Conservation (phyloP, 2,329 filamentous ascomycete species). For the Aspergillus quadricinctus region DNA sequence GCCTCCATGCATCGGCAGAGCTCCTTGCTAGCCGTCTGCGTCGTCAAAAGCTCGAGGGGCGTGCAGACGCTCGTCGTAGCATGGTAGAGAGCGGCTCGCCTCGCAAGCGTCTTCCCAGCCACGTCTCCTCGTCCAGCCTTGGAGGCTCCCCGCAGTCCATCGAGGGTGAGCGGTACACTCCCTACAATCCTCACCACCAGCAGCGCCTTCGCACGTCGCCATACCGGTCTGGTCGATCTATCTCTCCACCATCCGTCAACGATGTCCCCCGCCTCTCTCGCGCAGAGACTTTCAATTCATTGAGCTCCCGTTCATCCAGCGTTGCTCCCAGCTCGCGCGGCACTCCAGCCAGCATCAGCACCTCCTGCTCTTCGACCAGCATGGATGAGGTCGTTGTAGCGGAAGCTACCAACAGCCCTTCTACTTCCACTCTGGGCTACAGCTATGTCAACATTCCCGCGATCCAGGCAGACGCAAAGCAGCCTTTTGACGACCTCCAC, state of each 20-base stretch:
- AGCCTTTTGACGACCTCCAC: constrained; percentile 16
- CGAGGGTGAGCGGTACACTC: constrained; percentile 34
- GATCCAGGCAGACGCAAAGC: constrained; percentile 28
- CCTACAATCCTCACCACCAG: constrained; percentile 26
- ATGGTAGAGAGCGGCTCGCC: constrained; percentile 8
- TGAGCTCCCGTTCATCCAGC: constrained; percentile 43
- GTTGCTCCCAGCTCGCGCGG: constrained; percentile 40
- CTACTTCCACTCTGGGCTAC: constrained; percentile 25
- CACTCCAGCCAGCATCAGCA: constrained; percentile 41
- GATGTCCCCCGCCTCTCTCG: constrained; percentile 42
- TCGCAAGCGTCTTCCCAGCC: constrained; percentile 25
- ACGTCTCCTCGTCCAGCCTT: constrained; percentile 26
- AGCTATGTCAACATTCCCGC: constrained; percentile 33
- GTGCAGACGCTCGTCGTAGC: constrained; percentile 21
- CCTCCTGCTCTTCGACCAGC: constrained; percentile 32
- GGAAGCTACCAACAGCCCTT: constrained; percentile 31
- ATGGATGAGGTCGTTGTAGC: constrained; percentile 33
- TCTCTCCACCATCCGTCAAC: constrained; percentile 41
- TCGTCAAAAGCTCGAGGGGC: constrained; percentile 32
- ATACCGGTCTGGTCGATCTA: constrained; percentile 33
- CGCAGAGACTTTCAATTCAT: constrained; percentile 37
- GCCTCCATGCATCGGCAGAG: constrained; percentile 33
- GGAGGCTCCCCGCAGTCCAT: constrained; percentile 26
- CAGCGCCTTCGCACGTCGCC: constrained; percentile 31
- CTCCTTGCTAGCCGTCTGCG: constrained; percentile 33